Evolutionary conservation across 2,329 filamentous ascomycete genomes (phyloP), one percentile per base, ranked within the genome.

Genomic region (Macroventuria anomochaeta): DNA sequence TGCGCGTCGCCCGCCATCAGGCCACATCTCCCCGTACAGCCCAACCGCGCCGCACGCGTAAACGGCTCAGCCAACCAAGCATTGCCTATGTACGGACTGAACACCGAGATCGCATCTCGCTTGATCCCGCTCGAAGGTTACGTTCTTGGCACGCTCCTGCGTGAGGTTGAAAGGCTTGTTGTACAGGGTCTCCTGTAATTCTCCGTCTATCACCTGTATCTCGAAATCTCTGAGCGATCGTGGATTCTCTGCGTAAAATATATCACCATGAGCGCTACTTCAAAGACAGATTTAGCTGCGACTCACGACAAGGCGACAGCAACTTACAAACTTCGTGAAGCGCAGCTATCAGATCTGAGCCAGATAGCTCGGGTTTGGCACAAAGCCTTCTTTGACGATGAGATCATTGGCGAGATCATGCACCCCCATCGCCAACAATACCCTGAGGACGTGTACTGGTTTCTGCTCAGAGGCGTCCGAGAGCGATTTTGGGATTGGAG

Each of bases 371-470:
- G 48, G 3, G 54, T 62, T 13, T 71, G 67, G 67, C 36, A 60
- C 21, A 32, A 52, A 8, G 69, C 67, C 7, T 73, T 72, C 51
- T 69, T 69, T 26, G 61, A 72, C 32, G 70, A 73, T 49, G 66
- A 70, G 28, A 61, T 72, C 23, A 66, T 73, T 8, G 69, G 70
- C 11, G 46, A 62, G 2, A 46, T 72, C 6, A 71, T 73, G 68
- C 70, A 73, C 55, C 70, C 69, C 1, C 29, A 67, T 26, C 63
- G 70, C 5, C 41, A 68, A 2, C 11, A 67, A 10, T 61, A 66
- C 23, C 70, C 70, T 0, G 58, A 67, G 3, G 64, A 71, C 25
- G 57, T 71, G 1, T 67, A 69, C 43, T 72, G 63, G 57, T 73
- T 68, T 20, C 32, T 69, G 28, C 51, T 70, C 1, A 53, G 64